phyloP scores from a whole-genome alignment of 2,329 filamentous ascomycete genomes.

The Sporothrix pallida region DNA sequence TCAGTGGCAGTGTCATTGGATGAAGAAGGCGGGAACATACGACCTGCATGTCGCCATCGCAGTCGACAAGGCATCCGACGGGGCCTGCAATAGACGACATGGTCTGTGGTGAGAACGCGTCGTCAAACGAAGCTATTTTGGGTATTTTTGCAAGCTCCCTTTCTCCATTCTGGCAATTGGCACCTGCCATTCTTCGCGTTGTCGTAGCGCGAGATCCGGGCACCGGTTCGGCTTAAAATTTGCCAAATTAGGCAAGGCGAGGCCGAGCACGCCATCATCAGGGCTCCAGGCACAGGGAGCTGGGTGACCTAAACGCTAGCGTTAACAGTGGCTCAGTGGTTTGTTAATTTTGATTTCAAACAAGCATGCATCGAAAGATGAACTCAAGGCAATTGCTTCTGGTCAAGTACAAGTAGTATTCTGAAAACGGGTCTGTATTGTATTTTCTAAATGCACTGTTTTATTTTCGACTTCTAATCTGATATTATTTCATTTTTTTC shows the following conservation, averaged over 20 bases:
- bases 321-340: not conserved
- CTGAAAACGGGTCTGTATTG: too few relatives aligned
- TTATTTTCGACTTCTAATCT: too few relatives aligned
- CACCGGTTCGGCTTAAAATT: not conserved
- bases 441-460: too few relatives aligned
- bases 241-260: not conserved
- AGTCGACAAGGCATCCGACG: not conserved
- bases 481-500: too few relatives aligned
- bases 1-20: not conserved
- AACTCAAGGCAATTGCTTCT: too few relatives aligned
- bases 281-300: not conserved
- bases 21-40: not conserved
- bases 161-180: not conserved
- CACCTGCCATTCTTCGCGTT: not conserved
- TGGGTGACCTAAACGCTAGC: not conserved
- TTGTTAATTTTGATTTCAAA: too few relatives aligned
- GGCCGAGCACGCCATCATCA: conserved; percentile 15
- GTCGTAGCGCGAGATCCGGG: not conserved
- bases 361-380: too few relatives aligned
- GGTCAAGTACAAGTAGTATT: too few relatives aligned
- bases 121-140: not conserved
- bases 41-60: conserved; percentile 3
- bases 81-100: not conserved
- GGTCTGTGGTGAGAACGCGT: not conserved
- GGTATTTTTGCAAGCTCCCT: too few relatives aligned